A percentile compares a stretch with the other conserved stretches of the same genome.
Evolutionary conservation across 2,329 filamentous ascomycete genomes (phyloP).

Genomic region (Elsinoe arachidis): DNA sequence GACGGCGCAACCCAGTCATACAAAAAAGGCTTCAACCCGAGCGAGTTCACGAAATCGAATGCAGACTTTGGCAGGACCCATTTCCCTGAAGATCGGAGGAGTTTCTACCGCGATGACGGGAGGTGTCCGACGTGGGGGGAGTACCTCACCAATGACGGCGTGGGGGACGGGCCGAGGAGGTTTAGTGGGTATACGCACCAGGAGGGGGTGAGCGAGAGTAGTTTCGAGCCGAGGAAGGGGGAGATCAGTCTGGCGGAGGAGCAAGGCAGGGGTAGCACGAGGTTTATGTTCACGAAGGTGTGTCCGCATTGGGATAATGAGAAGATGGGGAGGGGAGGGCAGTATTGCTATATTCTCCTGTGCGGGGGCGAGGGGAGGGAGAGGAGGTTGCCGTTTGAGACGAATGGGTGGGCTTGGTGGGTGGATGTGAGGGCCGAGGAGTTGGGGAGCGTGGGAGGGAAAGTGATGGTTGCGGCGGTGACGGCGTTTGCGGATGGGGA

Average conservation of each 20-base stretch:
- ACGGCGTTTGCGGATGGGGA: conserved; percentile 43
- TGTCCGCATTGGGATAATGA: conserved; percentile 80
- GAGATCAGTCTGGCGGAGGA: conserved; percentile 53
- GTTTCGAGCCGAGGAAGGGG: conserved; percentile 53
- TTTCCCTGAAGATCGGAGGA: conserved; percentile 58
- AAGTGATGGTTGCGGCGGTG: conserved; percentile 56
- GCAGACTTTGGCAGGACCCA: conserved; percentile 74
- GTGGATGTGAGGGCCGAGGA: conserved; percentile 57
- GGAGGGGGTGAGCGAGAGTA: conserved; percentile 46
- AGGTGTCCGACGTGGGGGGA: conserved; percentile 64
- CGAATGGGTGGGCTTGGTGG: conserved; percentile 76
- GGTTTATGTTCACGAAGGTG: conserved; percentile 71
- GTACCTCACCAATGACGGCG: conserved; percentile 59
- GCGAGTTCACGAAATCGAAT: conserved; percentile 56
- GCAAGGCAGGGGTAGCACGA: conserved; percentile 22
- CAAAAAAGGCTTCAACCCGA: conserved; percentile 57
- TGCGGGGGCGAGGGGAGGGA: conserved; percentile 58
- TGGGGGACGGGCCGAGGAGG: conserved; percentile 33
- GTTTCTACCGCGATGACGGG: conserved; percentile 71
- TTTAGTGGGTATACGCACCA: conserved; percentile 41
- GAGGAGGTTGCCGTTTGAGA: conserved; percentile 61
- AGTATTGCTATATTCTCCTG: conserved; percentile 63
- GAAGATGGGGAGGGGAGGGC: conserved; percentile 55
- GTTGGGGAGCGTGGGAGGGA: conserved; percentile 61
- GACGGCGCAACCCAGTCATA: conserved; percentile 49